Base-by-base conservation (phyloP, 371 early-diverging fungal genomes). In the Mortierella sp. region DNA sequence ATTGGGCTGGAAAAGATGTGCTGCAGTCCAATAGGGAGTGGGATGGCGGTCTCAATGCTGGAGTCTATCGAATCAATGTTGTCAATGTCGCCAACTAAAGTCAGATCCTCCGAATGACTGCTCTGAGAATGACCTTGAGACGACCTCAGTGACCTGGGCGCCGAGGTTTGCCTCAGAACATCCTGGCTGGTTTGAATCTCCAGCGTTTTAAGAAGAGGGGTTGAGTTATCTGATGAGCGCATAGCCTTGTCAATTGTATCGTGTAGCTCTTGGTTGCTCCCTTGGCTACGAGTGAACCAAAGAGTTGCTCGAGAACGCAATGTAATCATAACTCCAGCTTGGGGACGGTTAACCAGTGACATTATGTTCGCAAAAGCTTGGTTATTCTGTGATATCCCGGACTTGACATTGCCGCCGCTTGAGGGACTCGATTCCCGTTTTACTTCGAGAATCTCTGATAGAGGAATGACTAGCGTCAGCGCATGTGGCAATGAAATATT, bases 341-440 rank as follows among this genome's bases (percentile, higher is more conserved):
- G 73, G 28, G 70, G 79, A 5, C 70, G 70, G 6, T 59, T 63
- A 2, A 73, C 67, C 28, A 73, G 47, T 0, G 73, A 66, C 79
- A 78, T 70, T 64, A 78, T 57, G 26, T 66, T 67, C 11, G 77
- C 72, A 11, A 77, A 67, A 4, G 74, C 28, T 8, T 57, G 66
- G 18, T 43, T 28, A 30, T n/a, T 68, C 11, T 67, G 68, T 11
- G 57, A 37, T 8, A 58, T 22, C 24, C 58, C 60, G 8, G 57
- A 6, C 22, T 58, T 59, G 26, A 18, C 62, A 43, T 22, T 43
- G 2, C 37, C 45, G 57, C 20, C 61, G 65, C 40, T 60, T 16
- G 77, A 77, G n/a, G 74, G 74, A n/a, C 79, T 66, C 22, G 51
- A 20, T 24, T 79, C 80, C 1, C 70, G 71, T 57, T 71, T 79